phyloP scores from a whole-genome alignment of 148 eudicot genomes.

The Vaccinium vitisidaea region DNA sequence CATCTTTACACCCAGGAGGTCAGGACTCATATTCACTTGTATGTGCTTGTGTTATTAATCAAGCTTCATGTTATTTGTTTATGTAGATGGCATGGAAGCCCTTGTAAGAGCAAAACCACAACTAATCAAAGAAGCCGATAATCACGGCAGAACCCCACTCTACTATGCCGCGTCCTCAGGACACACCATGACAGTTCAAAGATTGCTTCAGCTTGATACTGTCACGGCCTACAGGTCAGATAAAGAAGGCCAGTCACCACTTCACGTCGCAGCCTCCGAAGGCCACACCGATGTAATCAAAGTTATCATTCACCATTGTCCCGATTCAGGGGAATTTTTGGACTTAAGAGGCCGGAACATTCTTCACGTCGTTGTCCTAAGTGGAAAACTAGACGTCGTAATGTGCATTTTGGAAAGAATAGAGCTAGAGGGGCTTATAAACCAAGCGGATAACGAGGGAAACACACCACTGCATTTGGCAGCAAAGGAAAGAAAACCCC shows the following conservation, averaged over 20 bases:
- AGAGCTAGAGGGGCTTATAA: slow-evolving; percentile 6
- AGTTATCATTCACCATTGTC: background rate
- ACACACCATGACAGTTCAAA: background rate
- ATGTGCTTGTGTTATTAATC: background rate
- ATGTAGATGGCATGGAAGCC: background rate
- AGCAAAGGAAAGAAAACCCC: background rate
- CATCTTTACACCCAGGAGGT: no score
- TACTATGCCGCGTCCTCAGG: background rate
- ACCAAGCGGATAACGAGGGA: background rate
- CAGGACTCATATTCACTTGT: no score
- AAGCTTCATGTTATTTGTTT: background rate
- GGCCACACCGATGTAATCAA: background rate
- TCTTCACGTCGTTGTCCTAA: background rate
- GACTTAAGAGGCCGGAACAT: background rate
- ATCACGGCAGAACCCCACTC: slow-evolving; percentile 3
- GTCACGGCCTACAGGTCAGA: background rate
- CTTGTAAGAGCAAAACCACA: slow-evolving; percentile 4
- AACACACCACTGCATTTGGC: background rate
- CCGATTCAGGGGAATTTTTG: background rate
- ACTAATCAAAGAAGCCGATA: background rate
- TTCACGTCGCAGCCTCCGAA: background rate
- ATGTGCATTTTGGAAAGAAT: background rate
- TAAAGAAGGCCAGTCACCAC: background rate
- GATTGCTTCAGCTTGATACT: background rate
- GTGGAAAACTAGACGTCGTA: background rate